phyloP scores from a whole-genome alignment of 1,284 basidiomycete genomes.

The Lignosus rhinocerotis region DNA sequence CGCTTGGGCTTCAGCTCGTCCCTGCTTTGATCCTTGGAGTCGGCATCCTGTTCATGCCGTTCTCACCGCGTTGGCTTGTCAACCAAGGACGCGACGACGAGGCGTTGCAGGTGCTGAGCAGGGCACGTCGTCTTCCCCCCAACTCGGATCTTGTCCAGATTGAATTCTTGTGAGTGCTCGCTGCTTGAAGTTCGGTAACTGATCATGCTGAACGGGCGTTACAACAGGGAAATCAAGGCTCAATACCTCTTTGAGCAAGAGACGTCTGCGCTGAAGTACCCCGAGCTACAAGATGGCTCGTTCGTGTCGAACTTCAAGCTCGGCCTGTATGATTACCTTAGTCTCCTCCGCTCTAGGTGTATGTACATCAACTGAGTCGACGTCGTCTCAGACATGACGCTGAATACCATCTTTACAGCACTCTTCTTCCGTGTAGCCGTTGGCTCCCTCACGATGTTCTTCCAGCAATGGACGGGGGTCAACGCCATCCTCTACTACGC shows the following conservation, averaged over 20 bases:
- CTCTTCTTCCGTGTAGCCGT: slow-evolving; percentile 60
- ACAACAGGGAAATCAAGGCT: slow-evolving; percentile 69
- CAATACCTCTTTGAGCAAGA: slow-evolving; percentile 77
- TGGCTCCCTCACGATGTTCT: slow-evolving; percentile 72
- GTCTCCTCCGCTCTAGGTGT: slow-evolving; percentile 55
- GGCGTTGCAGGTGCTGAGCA: slow-evolving; percentile 63
- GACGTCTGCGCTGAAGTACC: slow-evolving; percentile 53
- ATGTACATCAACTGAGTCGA: slow-evolving; percentile 21
- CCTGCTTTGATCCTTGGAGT: slow-evolving; percentile 69
- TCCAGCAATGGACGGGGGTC: slow-evolving; percentile 70
- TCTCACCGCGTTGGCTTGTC: slow-evolving; percentile 73
- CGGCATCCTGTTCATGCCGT: slow-evolving; percentile 71
- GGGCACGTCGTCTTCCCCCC: slow-evolving; percentile 55
- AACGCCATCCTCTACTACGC: slow-evolving; percentile 75
- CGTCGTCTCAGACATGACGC: not conserved
- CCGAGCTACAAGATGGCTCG: slow-evolving; percentile 64
- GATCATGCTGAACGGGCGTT: not conserved
- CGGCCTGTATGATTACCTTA: slow-evolving; percentile 56
- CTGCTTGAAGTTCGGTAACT: no score
- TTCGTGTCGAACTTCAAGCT: slow-evolving; percentile 61
- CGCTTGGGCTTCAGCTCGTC: slow-evolving; percentile 74
- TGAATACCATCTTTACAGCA: slow-evolving; percentile 35
- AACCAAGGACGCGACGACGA: slow-evolving; percentile 76
- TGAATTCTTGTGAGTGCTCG: slow-evolving; percentile 64
- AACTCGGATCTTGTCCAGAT: slow-evolving; percentile 71